Percentiles rank a stretch among this genome's conserved stretches.
phyloP scores from a whole-genome alignment of 176 grass and related monocot genomes.

The Bothriochloa decipiens region DNA sequence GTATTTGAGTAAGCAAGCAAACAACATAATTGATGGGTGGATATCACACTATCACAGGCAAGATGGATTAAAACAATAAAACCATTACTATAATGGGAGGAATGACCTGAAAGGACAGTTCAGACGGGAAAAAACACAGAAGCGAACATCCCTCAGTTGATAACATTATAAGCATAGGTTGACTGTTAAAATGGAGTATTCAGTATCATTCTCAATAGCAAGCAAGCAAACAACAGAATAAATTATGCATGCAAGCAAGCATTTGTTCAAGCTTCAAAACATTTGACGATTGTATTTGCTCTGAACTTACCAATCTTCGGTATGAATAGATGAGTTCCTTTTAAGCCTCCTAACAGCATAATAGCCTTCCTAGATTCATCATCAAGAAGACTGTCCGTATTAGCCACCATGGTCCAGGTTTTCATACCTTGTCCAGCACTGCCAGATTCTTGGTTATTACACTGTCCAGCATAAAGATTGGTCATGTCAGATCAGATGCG shows the following conservation, averaged over 20 bases:
- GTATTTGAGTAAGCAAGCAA: no score
- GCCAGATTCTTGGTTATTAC: slow-evolving; percentile 11
- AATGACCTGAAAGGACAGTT: no score
- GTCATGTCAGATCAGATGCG: slow-evolving; percentile 16
- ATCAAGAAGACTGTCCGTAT: slow-evolving; percentile 75
- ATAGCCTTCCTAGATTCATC: slow-evolving; percentile 75
- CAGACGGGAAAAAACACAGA: not conserved
- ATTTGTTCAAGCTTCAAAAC: not conserved
- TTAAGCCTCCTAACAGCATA: slow-evolving; percentile 71
- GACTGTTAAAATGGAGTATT: no score
- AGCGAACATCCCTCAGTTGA: not conserved
- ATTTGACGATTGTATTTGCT: not conserved
- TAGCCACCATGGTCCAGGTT: slow-evolving; percentile 83
- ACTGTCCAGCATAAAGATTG: slow-evolving; percentile 30
- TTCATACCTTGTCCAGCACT: slow-evolving; percentile 48
- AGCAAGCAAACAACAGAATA: not conserved
- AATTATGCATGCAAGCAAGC: not conserved
- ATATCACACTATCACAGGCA: no score
- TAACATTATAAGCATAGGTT: not conserved
- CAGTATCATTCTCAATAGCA: no score
- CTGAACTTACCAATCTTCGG: slow-evolving; percentile 75
- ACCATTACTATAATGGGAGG: no score
- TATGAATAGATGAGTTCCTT: slow-evolving; percentile 76
- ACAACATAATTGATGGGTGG: no score
- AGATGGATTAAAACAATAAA: no score